Evolutionary conservation across 768 basidiomycete genomes (phyloP), one percentile per base, ranked within the genome.

Genomic region (Termitomyces heimii): DNA sequence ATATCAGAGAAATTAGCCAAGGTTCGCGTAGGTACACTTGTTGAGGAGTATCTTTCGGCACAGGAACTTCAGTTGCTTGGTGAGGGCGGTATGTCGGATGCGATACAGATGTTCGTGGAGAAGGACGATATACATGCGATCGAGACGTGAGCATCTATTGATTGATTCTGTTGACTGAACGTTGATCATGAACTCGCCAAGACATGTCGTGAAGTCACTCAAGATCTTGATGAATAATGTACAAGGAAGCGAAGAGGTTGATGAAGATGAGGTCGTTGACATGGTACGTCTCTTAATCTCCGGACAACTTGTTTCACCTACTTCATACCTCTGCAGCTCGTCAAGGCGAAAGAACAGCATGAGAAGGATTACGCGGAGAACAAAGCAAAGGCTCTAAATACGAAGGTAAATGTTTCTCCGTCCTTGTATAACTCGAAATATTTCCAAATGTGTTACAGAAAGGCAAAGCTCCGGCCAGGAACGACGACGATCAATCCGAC

Each of bases 91-190:
- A 91, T 99, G 89, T 88, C 86, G 40, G 91, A 94, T 68, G 97
- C 97, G 6, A 94, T 99, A 53, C 87, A 92, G 75, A 80, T 87
- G 71, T 98, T 91, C 72, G 95, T 99, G 58, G 95, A 98, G 70
- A 99, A 99, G 78, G 96, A 98, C 66, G 94, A 97, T 70, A 85
- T 83, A 29, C 90, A 94, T 75, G 93, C 96, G 9, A 96, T 99
- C 67, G 82, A 86, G 62, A 81, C 76, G 94, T 94, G 62, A 62
- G 89, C 81, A 34, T 40, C 40, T 9, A 20, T 51, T 31, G 42
- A 5, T 42, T 39, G 31, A 34, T 39, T 28, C 31, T 55, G 34
- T 26, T 8, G 40, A 48, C 44, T 44, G 53, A 34, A 55, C 53
- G 43, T 53, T 60, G 43, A 57, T 54, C 20, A 40, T 53, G 32